Conservation (phyloP, 2,329 filamentous ascomycete species). For the Podosphaera xanthii region DNA sequence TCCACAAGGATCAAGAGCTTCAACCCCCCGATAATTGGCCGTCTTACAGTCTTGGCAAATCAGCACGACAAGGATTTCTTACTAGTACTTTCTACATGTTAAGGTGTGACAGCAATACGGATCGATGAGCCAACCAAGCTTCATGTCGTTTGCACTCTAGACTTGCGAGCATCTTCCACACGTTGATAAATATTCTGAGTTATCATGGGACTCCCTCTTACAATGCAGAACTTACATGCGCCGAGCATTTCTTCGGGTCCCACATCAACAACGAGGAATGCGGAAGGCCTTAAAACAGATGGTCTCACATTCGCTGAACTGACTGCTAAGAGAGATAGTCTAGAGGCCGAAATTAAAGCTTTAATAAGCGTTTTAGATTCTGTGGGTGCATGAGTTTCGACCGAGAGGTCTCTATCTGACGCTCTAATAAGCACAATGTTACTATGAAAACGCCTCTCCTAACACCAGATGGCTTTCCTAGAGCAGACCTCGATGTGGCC, state of each 20-base stretch:
- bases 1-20: too few species aligned
- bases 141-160: too few species aligned
- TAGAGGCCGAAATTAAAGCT: constrained; percentile 72
- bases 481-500: constrained; percentile 82
- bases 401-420: neutral
- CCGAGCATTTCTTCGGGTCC: constrained; percentile 61
- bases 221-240: constrained; percentile 44
- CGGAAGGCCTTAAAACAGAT: constrained; percentile 35
- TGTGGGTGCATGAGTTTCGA: constrained; percentile 24
- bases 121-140: too few species aligned
- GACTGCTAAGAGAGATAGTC: constrained; percentile 58
- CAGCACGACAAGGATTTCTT: too few species aligned
- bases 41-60: too few species aligned
- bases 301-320: constrained; percentile 56
- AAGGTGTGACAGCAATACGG: too few species aligned
- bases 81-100: too few species aligned
- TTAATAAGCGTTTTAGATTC: constrained; percentile 73
- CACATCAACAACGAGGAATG: constrained; percentile 31
- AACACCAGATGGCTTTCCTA: constrained; percentile 76
- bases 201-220: neutral
- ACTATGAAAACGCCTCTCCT: constrained; percentile 77
- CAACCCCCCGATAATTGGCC: too few species aligned
- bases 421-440: constrained; percentile 49
- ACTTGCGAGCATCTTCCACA: too few species aligned
- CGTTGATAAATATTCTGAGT: too few species aligned